Conservation (phyloP, 1,284 basidiomycete genomes). For the Psilocybe mexicana region DNA sequence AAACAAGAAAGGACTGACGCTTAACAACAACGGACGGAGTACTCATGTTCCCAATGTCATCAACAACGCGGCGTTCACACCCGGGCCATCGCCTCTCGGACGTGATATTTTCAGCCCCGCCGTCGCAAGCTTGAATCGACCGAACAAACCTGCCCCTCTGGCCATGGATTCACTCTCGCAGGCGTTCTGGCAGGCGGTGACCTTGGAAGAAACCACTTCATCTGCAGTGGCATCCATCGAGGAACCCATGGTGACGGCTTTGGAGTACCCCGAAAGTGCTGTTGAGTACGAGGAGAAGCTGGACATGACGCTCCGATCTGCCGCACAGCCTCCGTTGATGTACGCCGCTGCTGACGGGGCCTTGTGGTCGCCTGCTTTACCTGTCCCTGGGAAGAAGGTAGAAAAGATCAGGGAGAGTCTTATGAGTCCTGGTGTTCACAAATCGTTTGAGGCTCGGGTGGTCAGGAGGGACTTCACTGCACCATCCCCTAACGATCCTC, state of each 20-base stretch:
- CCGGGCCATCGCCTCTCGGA: constrained; percentile 31
- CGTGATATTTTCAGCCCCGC: constrained; percentile 33
- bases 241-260: constrained; percentile 30
- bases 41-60: constrained; percentile 10
- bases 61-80: constrained; percentile 18
- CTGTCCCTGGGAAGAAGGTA: constrained; percentile 21
- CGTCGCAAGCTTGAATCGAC: constrained; percentile 25
- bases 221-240: constrained; percentile 24
- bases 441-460: constrained; percentile 21
- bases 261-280: constrained; percentile 30
- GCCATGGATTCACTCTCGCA: constrained; percentile 34
- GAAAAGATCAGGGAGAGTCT: constrained; percentile 24
- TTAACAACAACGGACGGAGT: constrained; percentile 6
- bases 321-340: constrained; percentile 28
- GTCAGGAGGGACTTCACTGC: constrained; percentile 33
- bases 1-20: constrained; percentile 23
- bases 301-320: constrained; percentile 25
- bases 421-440: constrained; percentile 32
- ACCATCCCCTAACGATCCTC: constrained; percentile 43
- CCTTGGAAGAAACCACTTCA: constrained; percentile 28
- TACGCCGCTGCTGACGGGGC: constrained; percentile 38
- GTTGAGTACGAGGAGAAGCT: constrained; percentile 28
- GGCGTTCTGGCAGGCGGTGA: constrained; percentile 44
- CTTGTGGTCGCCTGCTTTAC: constrained; percentile 21
- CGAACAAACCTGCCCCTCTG: constrained; percentile 34